These are phyloP conservation scores for Penicillium nucicola DNA, from an alignment of 495 filamentous ascomycete species.

Conservation along the genomic window DNA sequence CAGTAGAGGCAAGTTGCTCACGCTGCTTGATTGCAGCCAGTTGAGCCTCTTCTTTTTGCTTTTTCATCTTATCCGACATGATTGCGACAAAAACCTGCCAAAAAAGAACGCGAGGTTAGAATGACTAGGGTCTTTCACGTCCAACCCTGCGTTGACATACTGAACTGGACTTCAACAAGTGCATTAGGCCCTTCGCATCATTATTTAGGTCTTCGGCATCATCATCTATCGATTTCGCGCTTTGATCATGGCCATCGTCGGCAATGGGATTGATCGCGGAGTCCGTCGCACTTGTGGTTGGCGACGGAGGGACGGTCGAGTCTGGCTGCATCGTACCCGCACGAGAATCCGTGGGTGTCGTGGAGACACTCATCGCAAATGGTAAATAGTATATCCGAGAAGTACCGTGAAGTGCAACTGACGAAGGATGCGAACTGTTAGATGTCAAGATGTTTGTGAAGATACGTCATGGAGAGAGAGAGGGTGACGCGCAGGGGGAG, in stretches of 20 bases:
- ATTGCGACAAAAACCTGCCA: constrained; percentile 47
- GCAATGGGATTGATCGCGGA: constrained; percentile 15
- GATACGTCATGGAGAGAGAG: too few relatives aligned
- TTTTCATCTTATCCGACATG: constrained; percentile 62
- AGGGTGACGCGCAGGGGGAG: too few relatives aligned
- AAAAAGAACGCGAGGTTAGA: neutral
- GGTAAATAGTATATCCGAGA: too few relatives aligned
- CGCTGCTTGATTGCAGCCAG: constrained; percentile 43
- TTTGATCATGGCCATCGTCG: constrained; percentile 2
- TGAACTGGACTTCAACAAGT: constrained; percentile 48
- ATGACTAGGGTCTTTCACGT: neutral
- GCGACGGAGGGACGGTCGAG: constrained; percentile 47
- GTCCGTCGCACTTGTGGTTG: constrained; percentile 22
- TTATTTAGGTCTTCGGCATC: constrained; percentile 42
- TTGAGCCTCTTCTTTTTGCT: constrained; percentile 56
- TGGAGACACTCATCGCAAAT: too few relatives aligned
- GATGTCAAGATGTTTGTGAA: too few relatives aligned
- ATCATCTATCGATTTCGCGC: constrained; percentile 1
- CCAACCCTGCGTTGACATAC: constrained; percentile 23
- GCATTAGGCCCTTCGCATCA: constrained; percentile 41
- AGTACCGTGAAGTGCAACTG: neutral
- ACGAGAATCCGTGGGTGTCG: constrained; percentile 30
- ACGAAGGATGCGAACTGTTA: neutral
- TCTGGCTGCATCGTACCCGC: constrained; percentile 27
- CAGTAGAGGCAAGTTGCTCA: constrained; percentile 20